Evolutionary conservation across 192 early-diverging fungal species (phyloP), one percentile per base, ranked within the genome.

Genomic region (Allomyces macrogynus): DNA sequence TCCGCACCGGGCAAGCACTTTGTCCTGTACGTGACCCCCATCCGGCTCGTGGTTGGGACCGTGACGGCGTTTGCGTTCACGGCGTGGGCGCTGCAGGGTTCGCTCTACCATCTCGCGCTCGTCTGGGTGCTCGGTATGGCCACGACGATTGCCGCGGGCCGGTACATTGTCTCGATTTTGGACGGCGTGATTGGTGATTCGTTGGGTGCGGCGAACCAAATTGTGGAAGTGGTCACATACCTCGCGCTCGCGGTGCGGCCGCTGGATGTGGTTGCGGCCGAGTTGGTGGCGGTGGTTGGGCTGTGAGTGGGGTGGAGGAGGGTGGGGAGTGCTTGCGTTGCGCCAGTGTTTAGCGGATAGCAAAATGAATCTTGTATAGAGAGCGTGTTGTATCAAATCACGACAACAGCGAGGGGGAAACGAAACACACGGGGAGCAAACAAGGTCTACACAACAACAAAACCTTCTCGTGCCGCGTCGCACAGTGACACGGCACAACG

Each of bases 111-210:
- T 14, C 12, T 26, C 12, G 25, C 32, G 10, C 12, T 11, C 3
- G 62, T 57, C 4, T 67, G 61, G 63, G 60, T 64, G 42, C 63
- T 68, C 8, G 11, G 64, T 16, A 24, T 26, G 12, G 65, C 22
- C 20, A 25, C 63, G 24, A 73, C 69, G 9, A 44, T 70, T 8
- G 14, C 10, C 20, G 60, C 67, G 66, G 72, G 72, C 5, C 14
- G 32, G n/a, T 69, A 69, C 25, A 65, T 73, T 18, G 65, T 66
- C 40, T 60, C 62, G 18, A 60, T 67, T 23, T 64, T 73, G 60
- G 69, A 64, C 16, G 72, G 72, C 3, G 72, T 73, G 23, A 71
- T 73, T 67, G 72, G 72, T 5, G 72, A 73, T 57, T 71, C 69
- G 24, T 60, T 67, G 16, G 72, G 72, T 5, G 72, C 72, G 4